Percentiles rank a stretch among this genome's conserved stretches.
Evolutionary conservation across 805 yeast genomes (phyloP).

Genomic region (Candida parachauliodes): DNA sequence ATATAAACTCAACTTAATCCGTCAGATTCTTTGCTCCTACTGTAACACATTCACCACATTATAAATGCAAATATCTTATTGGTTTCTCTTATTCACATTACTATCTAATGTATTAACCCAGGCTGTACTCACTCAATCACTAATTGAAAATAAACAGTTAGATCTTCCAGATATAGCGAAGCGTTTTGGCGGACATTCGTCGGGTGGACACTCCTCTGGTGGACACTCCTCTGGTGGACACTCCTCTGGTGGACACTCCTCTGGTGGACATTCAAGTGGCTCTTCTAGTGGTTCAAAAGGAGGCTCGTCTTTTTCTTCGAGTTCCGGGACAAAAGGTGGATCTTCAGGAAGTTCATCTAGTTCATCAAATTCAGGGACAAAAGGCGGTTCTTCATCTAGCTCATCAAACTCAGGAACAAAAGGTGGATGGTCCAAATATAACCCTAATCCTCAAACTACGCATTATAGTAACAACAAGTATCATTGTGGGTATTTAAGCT

Average conservation of each 20-base stretch:
- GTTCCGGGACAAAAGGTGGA: background rate
- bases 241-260: constrained; percentile 1
- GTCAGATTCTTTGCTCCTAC: no score
- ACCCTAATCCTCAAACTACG: constrained; percentile 4
- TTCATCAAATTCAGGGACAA: constrained; percentile 1
- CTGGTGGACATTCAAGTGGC: constrained; percentile 1
- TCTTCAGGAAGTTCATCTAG: background rate
- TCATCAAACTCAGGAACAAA: constrained; percentile 2
- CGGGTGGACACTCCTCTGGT: background rate
- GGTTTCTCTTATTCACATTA: background rate
- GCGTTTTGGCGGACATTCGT: constrained; percentile 1
- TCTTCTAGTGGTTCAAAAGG: constrained; percentile 2
- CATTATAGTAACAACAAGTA: constrained; percentile 1
- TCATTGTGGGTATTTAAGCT: constrained; percentile 9
- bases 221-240: constrained; percentile 2
- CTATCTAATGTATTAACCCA: background rate
- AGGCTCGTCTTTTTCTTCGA: background rate
- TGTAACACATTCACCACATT: no score
- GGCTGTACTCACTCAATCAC: background rate
- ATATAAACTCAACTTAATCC: no score
- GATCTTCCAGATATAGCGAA: background rate
- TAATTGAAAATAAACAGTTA: background rate
- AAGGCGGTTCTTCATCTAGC: background rate
- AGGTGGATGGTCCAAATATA: constrained; percentile 5
- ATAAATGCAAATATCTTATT: no score